These are phyloP conservation scores for Gaeumannomyces sp. DNA, from an alignment of 2,329 filamentous ascomycete species.

Conservation along the genomic window DNA sequence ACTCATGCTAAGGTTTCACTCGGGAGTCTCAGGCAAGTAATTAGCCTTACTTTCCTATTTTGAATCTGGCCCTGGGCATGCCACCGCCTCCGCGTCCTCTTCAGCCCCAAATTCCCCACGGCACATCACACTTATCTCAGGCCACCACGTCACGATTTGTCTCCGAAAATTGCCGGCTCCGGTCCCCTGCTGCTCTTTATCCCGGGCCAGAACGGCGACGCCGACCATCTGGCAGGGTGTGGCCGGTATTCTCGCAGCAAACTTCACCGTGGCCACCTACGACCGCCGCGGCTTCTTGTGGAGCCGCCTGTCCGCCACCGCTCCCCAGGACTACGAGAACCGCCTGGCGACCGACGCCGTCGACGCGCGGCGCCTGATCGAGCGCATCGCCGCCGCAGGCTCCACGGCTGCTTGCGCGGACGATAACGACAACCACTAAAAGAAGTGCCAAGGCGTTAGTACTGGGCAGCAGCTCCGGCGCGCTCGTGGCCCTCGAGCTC, in stretches of 20 bases:
- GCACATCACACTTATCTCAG: too few relatives aligned
- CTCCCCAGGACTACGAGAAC: not conserved
- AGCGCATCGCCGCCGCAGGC: not conserved
- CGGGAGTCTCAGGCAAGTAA: too few relatives aligned
- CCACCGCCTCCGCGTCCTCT: too few relatives aligned
- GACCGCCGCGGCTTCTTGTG: not conserved
- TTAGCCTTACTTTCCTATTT: too few relatives aligned
- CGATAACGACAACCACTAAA: not conserved
- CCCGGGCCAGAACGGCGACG: not conserved
- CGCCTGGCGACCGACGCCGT: not conserved
- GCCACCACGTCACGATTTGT: too few relatives aligned
- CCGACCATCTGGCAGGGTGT: not conserved
- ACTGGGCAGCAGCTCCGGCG: not conserved
- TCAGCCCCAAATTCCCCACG: too few relatives aligned
- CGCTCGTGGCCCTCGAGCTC: not conserved
- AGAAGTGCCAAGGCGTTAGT: not conserved
- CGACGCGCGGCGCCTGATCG: not conserved
- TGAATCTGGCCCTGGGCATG: too few relatives aligned
- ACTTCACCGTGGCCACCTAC: constrained; percentile 3
- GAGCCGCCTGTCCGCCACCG: not conserved
- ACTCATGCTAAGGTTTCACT: too few relatives aligned
- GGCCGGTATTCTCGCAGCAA: not conserved
- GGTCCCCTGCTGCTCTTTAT: not conserved
- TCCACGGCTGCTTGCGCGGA: not conserved
- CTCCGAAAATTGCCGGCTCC: not conserved